Conservation (phyloP, 768 basidiomycete species). For the Mycena venus region DNA sequence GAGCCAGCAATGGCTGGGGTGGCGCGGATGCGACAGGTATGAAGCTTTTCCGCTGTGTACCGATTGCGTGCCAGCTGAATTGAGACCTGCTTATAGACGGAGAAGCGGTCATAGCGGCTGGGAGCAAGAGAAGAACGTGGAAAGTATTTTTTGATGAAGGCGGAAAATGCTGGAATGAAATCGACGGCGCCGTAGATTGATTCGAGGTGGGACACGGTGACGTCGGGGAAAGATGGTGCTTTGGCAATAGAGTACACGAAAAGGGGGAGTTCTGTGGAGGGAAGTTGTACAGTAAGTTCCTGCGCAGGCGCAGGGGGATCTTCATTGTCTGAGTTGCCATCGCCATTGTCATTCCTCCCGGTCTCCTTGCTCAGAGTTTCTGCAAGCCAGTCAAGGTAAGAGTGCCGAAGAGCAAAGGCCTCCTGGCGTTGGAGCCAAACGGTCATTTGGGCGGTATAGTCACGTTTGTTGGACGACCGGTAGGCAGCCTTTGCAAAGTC, state of each 20-base stretch:
- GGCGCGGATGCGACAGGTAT: background rate
- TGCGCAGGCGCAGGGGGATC: no score
- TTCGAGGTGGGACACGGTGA: slow-evolving; percentile 13
- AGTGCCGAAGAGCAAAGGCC: slow-evolving; percentile 28
- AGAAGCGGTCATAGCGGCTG: no score
- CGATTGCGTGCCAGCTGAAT: slow-evolving; percentile 1
- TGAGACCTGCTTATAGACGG: no score
- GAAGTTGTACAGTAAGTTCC: no score
- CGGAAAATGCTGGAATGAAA: slow-evolving; percentile 24
- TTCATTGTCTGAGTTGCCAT: no score
- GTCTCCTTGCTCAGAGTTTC: background rate
- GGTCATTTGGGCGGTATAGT: slow-evolving; percentile 46
- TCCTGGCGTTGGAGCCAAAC: slow-evolving; percentile 47
- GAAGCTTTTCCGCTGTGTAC: background rate
- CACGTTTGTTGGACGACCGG: background rate
- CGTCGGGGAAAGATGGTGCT: slow-evolving; percentile 17
- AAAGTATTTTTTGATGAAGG: no score
- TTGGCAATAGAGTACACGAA: slow-evolving; percentile 27
- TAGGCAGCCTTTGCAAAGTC: background rate
- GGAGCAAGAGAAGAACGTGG: no score
- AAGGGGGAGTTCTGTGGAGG: no score
- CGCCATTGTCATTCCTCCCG: background rate
- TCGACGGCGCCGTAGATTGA: slow-evolving; percentile 6
- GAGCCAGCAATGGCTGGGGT: no score
- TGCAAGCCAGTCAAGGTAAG: slow-evolving; percentile 40